phyloP scores from a whole-genome alignment of 1,139 yeast genomes.

The Diutina neorugosa region DNA sequence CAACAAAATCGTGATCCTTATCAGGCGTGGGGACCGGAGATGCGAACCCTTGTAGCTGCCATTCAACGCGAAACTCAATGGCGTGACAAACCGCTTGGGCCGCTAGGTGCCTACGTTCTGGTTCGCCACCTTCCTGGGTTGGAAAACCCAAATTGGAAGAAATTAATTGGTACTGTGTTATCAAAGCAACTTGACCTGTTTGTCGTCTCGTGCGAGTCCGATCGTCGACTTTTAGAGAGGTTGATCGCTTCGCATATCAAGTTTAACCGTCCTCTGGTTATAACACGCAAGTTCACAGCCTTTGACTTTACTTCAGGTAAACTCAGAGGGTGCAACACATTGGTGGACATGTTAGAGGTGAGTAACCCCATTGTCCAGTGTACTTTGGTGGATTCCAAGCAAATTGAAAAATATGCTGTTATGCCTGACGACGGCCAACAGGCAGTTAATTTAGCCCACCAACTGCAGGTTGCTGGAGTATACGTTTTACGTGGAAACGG shows the following conservation, averaged over 20 bases:
- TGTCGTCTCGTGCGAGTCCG: constrained; percentile 54
- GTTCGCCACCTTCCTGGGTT: constrained; percentile 25
- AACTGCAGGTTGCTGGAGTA: not conserved
- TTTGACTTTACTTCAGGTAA: constrained; percentile 37
- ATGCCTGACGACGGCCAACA: constrained; percentile 6
- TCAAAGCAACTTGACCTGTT: constrained; percentile 46
- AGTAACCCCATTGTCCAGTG: constrained; percentile 42
- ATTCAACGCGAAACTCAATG: constrained; percentile 28
- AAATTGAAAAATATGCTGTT: constrained; percentile 48
- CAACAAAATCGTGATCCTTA: constrained; percentile 14
- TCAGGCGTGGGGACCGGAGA: constrained; percentile 37
- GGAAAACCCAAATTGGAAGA: constrained; percentile 47
- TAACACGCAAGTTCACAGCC: constrained; percentile 42
- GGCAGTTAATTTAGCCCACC: not conserved
- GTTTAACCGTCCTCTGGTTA: constrained; percentile 15
- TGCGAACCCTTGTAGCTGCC: constrained; percentile 27
- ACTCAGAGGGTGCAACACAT: constrained; percentile 24
- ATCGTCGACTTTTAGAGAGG: constrained; percentile 36
- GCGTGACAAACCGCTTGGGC: constrained; percentile 62
- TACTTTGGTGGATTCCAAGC: constrained; percentile 52
- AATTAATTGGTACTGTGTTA: constrained; percentile 42
- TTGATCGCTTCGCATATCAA: not conserved
- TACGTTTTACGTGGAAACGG: not conserved
- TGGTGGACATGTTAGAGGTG: constrained; percentile 51
- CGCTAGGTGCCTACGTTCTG: constrained; percentile 54